A percentile compares a stretch with the other conserved stretches of the same genome.
Conservation (phyloP, 176 grass and related monocot species). For the Poa pratensis region DNA sequence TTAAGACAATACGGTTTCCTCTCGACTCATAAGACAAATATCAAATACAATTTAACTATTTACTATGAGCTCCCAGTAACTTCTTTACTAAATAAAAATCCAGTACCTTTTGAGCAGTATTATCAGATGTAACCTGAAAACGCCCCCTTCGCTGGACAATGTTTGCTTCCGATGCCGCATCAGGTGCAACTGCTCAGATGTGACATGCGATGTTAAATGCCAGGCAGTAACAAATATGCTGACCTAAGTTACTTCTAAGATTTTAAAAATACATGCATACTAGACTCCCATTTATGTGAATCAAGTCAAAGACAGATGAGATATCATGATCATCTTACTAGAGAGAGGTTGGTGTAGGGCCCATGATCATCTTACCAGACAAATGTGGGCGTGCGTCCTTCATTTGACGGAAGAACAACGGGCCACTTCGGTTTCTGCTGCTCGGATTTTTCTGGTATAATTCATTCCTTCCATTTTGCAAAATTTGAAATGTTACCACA, state of each 20-base stretch:
- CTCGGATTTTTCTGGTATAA: constrained; percentile 56
- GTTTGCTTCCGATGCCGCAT: constrained; percentile 67
- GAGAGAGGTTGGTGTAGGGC: constrained; percentile 15
- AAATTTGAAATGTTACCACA: constrained; percentile 35
- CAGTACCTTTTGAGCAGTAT: constrained; percentile 75
- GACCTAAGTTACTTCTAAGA: neutral
- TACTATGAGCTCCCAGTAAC: neutral
- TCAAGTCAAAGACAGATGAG: neutral
- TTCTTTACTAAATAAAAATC: constrained; percentile 19
- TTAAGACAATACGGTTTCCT: constrained; percentile 13
- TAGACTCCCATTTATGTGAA: neutral
- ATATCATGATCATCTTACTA: constrained; percentile 52
- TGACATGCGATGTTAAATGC: constrained; percentile 37
- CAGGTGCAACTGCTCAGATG: constrained; percentile 46
- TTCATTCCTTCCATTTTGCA: constrained; percentile 54
- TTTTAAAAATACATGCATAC: constrained; percentile 20
- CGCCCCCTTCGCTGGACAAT: constrained; percentile 76
- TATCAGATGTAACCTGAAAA: constrained; percentile 88
- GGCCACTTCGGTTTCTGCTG: constrained; percentile 78
- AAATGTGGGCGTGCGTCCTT: constrained; percentile 59
- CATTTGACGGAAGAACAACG: constrained; percentile 60
- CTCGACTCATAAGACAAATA: constrained; percentile 26
- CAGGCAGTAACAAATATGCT: constrained; percentile 21
- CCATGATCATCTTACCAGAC: constrained; percentile 58
- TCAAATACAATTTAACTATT: constrained; percentile 14